Percentiles rank a stretch among this genome's conserved stretches.
Evolutionary conservation across 345 rosid species (phyloP).

Genomic region (Citrus sinensis): DVS_A1.0 CM039162.1:22684501-22685000

Average conservation of each 20-base stretch:
- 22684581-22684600: conserved; percentile 2
- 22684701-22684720: not conserved
- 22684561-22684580: not conserved
- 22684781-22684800: not conserved
- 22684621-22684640: conserved; percentile 3
- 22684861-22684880: too few species aligned
- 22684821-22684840: too few species aligned
- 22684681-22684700: not conserved
- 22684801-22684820: too few species aligned
- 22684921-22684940: too few species aligned
- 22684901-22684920: too few species aligned
- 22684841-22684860: too few species aligned
- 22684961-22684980: too few species aligned
- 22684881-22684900: too few species aligned
- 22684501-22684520: not conserved
- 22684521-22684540: not conserved
- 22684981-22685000: not conserved
- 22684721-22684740: not conserved
- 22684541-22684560: not conserved
- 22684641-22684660: not conserved
- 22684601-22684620: conserved; percentile 9
- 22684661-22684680: not conserved
- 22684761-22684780: not conserved
- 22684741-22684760: not conserved
- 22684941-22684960: too few species aligned